Evolutionary conservation across 2,329 filamentous ascomycete species (phyloP).

Genomic region (Hypoxylon sp.): DNA sequence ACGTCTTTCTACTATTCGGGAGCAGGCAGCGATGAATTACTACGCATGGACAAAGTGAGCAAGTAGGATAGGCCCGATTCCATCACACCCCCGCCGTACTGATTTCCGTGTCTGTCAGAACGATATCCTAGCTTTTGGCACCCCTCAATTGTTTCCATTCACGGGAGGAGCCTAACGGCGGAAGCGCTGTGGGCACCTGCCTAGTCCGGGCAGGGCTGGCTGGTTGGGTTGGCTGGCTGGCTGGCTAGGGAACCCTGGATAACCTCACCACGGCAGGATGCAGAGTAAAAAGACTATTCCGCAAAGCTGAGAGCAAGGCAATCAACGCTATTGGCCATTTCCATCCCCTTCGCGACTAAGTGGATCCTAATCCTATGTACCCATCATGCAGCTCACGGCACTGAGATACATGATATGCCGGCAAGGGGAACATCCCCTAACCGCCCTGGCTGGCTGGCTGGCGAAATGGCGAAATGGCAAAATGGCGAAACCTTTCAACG

Average conservation of each 20-base stretch:
- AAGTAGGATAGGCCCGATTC: slow-evolving; percentile 35
- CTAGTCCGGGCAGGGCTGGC: slow-evolving; percentile 18
- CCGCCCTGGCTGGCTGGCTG: slow-evolving; percentile 3
- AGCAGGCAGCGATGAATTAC: slow-evolving; percentile 17
- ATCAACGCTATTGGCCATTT: slow-evolving; percentile 24
- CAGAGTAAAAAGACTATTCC: slow-evolving; percentile 8
- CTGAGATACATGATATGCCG: slow-evolving; percentile 20
- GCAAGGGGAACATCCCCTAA: not conserved
- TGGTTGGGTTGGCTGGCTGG: too few species aligned
- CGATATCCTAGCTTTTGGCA: not conserved
- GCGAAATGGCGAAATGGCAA: too few species aligned
- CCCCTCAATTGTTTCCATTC: slow-evolving; percentile 30
- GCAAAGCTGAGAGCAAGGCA: slow-evolving; percentile 31
- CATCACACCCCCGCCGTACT: not conserved
- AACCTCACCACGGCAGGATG: slow-evolving; percentile 25
- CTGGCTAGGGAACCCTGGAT: slow-evolving; percentile 16
- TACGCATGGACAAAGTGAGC: slow-evolving; percentile 18
- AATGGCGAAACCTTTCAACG: slow-evolving; percentile 38
- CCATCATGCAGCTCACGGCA: not conserved
- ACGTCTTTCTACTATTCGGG: not conserved
- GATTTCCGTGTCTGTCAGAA: not conserved
- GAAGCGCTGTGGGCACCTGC: slow-evolving; percentile 29
- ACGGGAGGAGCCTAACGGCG: slow-evolving; percentile 24
- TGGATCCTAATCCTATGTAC: slow-evolving; percentile 19
- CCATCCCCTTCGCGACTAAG: not conserved